Conservation (phyloP, 202 grass and related monocot genomes). For the Setaria viridis region DNA sequence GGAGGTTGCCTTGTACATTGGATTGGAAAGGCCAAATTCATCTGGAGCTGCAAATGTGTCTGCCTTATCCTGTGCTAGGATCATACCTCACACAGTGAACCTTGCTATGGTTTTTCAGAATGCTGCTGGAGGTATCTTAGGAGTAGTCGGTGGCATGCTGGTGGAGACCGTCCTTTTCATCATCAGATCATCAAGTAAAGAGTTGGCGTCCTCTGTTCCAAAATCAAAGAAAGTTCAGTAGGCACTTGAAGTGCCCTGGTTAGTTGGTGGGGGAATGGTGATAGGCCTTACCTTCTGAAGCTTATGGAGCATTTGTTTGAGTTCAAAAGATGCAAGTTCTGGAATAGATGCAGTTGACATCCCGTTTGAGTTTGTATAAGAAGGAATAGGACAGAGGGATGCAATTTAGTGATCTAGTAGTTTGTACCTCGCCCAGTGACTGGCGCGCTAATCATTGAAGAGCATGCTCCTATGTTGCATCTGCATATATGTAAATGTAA, state of each 20-base stretch:
- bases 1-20: background rate
- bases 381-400: background rate
- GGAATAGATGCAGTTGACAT: background rate
- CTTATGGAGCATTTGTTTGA: slow-evolving; percentile 28
- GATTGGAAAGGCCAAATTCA: background rate
- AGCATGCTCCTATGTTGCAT: background rate
- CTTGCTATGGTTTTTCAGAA: slow-evolving; percentile 59
- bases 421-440: background rate
- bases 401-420: background rate
- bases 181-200: slow-evolving; percentile 82
- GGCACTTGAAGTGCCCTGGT: background rate
- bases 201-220: slow-evolving; percentile 51
- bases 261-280: background rate
- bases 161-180: slow-evolving; percentile 92
- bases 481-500: slow-evolving; percentile 22
- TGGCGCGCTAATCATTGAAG: background rate
- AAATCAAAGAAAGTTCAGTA: slow-evolving; percentile 62
- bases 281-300: background rate
- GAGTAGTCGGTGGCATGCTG: slow-evolving; percentile 84
- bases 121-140: slow-evolving; percentile 93
- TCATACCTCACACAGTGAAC: background rate
- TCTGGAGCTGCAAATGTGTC: background rate
- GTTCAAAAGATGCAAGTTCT: slow-evolving; percentile 8
- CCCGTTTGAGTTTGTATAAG: background rate
- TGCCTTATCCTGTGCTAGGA: background rate